phyloP scores from a whole-genome alignment of 257 asterid genomes.

The Nicotiana obtusifolia region DNA sequence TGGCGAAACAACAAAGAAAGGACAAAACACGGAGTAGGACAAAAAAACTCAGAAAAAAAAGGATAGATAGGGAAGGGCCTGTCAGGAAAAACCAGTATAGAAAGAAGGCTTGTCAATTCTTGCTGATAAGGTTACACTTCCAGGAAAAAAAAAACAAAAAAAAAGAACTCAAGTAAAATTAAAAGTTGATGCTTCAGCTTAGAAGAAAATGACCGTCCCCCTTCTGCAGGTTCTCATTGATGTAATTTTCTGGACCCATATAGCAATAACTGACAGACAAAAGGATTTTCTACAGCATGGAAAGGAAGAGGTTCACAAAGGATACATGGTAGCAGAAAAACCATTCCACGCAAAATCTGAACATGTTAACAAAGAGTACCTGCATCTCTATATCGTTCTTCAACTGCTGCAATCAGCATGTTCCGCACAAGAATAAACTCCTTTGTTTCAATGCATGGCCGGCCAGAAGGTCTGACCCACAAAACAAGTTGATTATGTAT shows the following conservation, averaged over 20 bases:
- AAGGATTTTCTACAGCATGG: neutral
- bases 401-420: constrained; percentile 50
- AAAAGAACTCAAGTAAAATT: neutral
- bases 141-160: neutral
- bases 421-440: constrained; percentile 49
- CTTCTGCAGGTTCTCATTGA: neutral
- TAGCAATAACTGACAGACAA: neutral
- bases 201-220: neutral
- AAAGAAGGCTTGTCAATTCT: too few species aligned
- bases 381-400: constrained; percentile 53
- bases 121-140: neutral
- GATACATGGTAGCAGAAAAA: neutral
- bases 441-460: constrained; percentile 42
- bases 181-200: neutral
- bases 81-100: neutral
- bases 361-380: constrained; percentile 19
- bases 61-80: neutral
- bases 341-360: neutral
- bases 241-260: neutral
- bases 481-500: neutral
- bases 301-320: neutral
- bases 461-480: constrained; percentile 34
- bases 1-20: neutral
- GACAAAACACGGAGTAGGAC: neutral
- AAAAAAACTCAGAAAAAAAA: too few species aligned